A percentile compares a stretch with the other conserved stretches of the same genome.
Conservation (phyloP, 148 eudicot species). For the Nepenthes gracilis region DNA sequence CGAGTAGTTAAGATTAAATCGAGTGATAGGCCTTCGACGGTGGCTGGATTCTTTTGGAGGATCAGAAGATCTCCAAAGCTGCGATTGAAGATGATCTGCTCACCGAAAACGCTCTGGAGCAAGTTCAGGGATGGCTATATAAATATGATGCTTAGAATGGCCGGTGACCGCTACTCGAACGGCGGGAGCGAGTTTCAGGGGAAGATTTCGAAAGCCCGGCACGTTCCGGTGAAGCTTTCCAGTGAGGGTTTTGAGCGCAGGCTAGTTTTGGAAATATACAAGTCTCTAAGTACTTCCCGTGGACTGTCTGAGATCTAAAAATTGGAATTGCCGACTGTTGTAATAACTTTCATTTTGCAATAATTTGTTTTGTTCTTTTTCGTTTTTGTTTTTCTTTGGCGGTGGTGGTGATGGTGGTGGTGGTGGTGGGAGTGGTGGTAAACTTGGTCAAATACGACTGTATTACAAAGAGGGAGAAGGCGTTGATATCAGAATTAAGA, state of each 20-base stretch:
- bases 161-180: constrained; percentile 10
- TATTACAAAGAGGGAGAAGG: too few species aligned
- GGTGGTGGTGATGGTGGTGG: too few species aligned
- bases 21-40: not conserved
- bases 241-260: constrained; percentile 19
- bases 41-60: constrained; percentile 25
- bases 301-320: constrained; percentile 11
- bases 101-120: constrained; percentile 22
- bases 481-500: too few species aligned
- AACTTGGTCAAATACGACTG: too few species aligned
- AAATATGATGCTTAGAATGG: constrained; percentile 24
- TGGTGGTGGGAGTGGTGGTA: too few species aligned
- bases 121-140: constrained; percentile 25
- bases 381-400: too few species aligned
- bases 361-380: too few species aligned
- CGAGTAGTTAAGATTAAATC: constrained; percentile 18
- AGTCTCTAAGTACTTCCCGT: constrained; percentile 15
- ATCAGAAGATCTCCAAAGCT: constrained; percentile 24
- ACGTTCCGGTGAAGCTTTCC: constrained; percentile 7
- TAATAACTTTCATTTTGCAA: too few species aligned
- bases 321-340: too few species aligned
- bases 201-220: constrained; percentile 12
- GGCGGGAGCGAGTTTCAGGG: constrained; percentile 12
- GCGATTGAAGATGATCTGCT: constrained; percentile 12
- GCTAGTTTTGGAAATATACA: constrained; percentile 21